A percentile compares a stretch with the other conserved stretches of the same genome.
These are phyloP conservation scores for Flaveria robusta DNA, from an alignment of 129 eudicot genomes.

Conservation along the genomic window DNA sequence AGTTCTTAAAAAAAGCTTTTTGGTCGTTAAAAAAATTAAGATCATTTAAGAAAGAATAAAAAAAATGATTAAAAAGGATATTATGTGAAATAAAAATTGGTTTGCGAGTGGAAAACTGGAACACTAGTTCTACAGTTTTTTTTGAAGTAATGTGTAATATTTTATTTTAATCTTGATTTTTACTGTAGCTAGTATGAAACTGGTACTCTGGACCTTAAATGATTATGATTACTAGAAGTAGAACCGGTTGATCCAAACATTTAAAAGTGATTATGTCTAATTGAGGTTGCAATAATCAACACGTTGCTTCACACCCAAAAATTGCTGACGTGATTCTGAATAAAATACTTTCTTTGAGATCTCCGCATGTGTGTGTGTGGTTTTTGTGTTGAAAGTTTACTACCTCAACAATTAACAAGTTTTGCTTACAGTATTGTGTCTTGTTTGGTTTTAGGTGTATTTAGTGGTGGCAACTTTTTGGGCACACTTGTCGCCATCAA, in stretches of 20 bases:
- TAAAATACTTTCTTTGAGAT: neutral
- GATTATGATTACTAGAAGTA: neutral
- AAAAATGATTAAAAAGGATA: neutral
- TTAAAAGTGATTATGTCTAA: neutral
- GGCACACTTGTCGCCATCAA: constrained; percentile 60
- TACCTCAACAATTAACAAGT: neutral
- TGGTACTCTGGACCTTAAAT: neutral
- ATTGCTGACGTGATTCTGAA: neutral
- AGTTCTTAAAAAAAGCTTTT: neutral
- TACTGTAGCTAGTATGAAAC: neutral
- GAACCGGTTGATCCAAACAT: neutral
- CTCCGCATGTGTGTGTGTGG: neutral
- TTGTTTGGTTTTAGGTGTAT: constrained; percentile 54
- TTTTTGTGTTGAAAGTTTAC: constrained; percentile 6
- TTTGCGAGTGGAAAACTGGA: neutral
- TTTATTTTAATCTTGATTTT: neutral
- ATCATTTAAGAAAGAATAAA: neutral
- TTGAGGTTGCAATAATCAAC: constrained; percentile 1
- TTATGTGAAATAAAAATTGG: neutral
- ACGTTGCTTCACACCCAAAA: neutral
- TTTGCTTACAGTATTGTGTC: neutral
- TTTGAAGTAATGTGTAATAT: neutral
- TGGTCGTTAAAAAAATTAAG: neutral
- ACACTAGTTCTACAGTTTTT: neutral
- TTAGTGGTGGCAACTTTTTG: constrained; percentile 49